These are phyloP conservation scores for Rosa chinensis DNA, from an alignment of 306 rosid species.

Conservation along the genomic window DNA sequence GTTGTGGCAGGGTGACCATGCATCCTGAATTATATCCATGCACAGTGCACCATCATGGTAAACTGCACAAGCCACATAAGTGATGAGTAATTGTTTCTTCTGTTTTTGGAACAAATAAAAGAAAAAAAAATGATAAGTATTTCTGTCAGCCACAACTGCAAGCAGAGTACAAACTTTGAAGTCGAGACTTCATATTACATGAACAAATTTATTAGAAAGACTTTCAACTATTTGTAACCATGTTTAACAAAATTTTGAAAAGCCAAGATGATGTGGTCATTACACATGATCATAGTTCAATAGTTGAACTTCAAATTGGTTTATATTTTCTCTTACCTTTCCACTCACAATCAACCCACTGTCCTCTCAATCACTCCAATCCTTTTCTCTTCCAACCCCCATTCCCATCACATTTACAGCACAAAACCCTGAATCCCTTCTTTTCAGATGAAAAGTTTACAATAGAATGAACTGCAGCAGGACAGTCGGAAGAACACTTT, in stretches of 20 bases:
- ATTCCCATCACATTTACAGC: not conserved
- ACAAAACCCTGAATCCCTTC: not conserved
- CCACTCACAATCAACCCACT: not conserved
- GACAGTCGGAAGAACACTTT: not conserved
- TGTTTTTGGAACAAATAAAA: not conserved
- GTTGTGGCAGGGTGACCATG: slow-evolving; percentile 39
- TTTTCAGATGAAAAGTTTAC: not conserved
- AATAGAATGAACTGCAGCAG: not conserved
- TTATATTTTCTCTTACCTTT: not conserved
- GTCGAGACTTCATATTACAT: not conserved
- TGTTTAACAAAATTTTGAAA: too few species aligned
- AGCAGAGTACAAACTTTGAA: not conserved
- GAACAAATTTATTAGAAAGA: not conserved
- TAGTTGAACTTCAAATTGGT: not conserved
- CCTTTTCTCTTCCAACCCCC: not conserved
- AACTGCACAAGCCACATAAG: slow-evolving; percentile 15
- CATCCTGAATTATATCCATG: slow-evolving; percentile 43
- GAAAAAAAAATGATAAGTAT: not conserved
- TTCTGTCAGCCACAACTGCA: slow-evolving; percentile 5
- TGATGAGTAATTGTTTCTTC: not conserved
- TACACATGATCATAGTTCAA: not conserved
- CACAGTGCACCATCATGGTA: slow-evolving; percentile 33
- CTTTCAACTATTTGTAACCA: not conserved
- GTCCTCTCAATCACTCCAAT: not conserved
- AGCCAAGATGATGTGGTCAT: not conserved